phyloP scores from a whole-genome alignment of 2,329 filamentous ascomycete species.

The Aspergillus sojae region DNA sequence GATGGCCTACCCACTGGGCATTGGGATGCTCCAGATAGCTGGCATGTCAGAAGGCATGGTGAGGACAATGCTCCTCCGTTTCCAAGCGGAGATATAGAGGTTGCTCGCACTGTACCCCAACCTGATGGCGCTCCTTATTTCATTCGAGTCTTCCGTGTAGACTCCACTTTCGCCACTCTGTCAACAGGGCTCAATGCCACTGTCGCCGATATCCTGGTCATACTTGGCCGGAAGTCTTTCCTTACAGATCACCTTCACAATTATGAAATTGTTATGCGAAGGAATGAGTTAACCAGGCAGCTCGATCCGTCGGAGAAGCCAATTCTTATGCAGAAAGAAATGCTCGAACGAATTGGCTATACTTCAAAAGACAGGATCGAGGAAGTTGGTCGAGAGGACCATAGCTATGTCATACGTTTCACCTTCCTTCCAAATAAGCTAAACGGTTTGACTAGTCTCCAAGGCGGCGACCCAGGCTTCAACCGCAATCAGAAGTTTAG shows the following conservation, averaged over 20 bases:
- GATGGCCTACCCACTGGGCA: slow-evolving; percentile 54
- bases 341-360: slow-evolving; percentile 91
- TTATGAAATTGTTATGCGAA: slow-evolving; percentile 93
- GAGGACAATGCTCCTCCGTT: slow-evolving; percentile 40
- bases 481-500: slow-evolving; percentile 86
- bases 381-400: slow-evolving; percentile 93
- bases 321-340: slow-evolving; percentile 84
- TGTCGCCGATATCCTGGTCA: slow-evolving; percentile 82
- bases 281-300: slow-evolving; percentile 85
- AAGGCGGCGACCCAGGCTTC: slow-evolving; percentile 76
- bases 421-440: slow-evolving; percentile 90
- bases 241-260: slow-evolving; percentile 87
- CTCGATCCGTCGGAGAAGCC: slow-evolving; percentile 78
- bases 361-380: slow-evolving; percentile 83
- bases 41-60: slow-evolving; percentile 75
- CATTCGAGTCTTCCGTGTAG: slow-evolving; percentile 90
- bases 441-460: slow-evolving; percentile 72
- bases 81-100: slow-evolving; percentile 65
- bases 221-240: slow-evolving; percentile 92
- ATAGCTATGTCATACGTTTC: slow-evolving; percentile 94
- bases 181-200: slow-evolving; percentile 82
- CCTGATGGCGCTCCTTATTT: slow-evolving; percentile 80
- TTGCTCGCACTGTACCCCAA: slow-evolving; percentile 68
- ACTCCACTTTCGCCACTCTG: slow-evolving; percentile 91
- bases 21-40: slow-evolving; percentile 96